phyloP scores from a whole-genome alignment of 75 land plant genomes.

The Cunninghamia lanceolata region DNA sequence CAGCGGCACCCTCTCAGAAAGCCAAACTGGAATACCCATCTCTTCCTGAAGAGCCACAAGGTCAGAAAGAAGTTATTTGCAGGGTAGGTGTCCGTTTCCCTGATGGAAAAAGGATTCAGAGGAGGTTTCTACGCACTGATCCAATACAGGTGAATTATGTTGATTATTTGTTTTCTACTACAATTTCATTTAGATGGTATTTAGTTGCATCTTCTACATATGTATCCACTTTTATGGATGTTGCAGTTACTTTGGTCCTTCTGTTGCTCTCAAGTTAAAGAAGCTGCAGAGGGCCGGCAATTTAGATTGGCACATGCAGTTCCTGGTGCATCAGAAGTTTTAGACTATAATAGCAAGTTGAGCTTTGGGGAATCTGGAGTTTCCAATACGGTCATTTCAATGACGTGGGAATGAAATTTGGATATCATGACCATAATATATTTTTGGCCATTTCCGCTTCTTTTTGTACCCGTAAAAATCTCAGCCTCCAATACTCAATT shows the following conservation, averaged over 20 bases:
- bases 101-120: conserved; percentile 81
- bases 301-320: conserved; percentile 74
- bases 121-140: conserved; percentile 76
- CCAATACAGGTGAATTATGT: conserved; percentile 58
- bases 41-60: conserved; percentile 88
- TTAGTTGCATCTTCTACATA: conserved; percentile 5
- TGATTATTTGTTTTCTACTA: not conserved
- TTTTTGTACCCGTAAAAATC: not conserved
- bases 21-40: conserved; percentile 52
- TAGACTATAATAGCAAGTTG: conserved; percentile 52
- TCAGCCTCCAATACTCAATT: not conserved
- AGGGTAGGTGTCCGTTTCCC: conserved; percentile 90
- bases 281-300: conserved; percentile 45
- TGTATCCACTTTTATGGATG: conserved; percentile 7
- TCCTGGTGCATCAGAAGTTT: conserved; percentile 63
- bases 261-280: conserved; percentile 67
- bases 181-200: not conserved
- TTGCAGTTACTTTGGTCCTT: conserved; percentile 93
- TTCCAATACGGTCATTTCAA: conserved; percentile 64
- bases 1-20: conserved; percentile 15
- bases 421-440: not conserved
- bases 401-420: conserved; percentile 67
- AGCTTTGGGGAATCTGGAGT: conserved; percentile 75
- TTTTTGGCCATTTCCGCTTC: not conserved
- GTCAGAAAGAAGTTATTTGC: conserved; percentile 53